phyloP scores from a whole-genome alignment of 148 eudicot genomes.

The Simmondsia chinensis region DNA sequence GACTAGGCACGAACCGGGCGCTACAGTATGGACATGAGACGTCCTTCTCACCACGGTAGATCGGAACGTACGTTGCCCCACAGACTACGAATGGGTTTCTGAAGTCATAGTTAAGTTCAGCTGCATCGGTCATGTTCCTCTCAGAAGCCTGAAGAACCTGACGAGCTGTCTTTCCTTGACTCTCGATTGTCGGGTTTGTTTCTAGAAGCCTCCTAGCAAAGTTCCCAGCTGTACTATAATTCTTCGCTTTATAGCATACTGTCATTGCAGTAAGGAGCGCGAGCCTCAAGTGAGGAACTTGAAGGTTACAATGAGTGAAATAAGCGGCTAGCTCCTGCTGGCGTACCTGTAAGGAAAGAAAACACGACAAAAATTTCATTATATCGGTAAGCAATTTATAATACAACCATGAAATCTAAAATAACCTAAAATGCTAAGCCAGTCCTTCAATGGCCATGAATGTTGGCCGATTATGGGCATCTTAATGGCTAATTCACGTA shows the following conservation, averaged over 20 bases:
- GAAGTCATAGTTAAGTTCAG: slow-evolving; percentile 79
- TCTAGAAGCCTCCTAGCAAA: slow-evolving; percentile 81
- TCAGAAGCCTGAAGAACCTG: slow-evolving; percentile 76
- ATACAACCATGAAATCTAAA: too few relatives aligned
- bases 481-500: too few relatives aligned
- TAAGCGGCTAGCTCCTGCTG: slow-evolving; percentile 94
- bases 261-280: slow-evolving; percentile 72
- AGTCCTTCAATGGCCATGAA: too few relatives aligned
- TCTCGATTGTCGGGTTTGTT: slow-evolving; percentile 60
- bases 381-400: too few relatives aligned
- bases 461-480: too few relatives aligned
- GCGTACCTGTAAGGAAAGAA: too few relatives aligned
- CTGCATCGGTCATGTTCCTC: slow-evolving; percentile 65
- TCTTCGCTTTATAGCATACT: slow-evolving; percentile 59
- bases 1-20: slow-evolving; percentile 65
- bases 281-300: slow-evolving; percentile 72
- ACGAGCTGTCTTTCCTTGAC: slow-evolving; percentile 62
- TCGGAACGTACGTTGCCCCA: slow-evolving; percentile 83
- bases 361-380: too few relatives aligned
- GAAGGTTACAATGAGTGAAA: slow-evolving; percentile 89
- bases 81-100: slow-evolving; percentile 90
- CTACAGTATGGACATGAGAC: slow-evolving; percentile 74
- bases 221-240: slow-evolving; percentile 62
- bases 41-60: slow-evolving; percentile 78
- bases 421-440: too few relatives aligned